Evolutionary conservation across 352 stramenopile species (phyloP).

Genomic region (Pythium periplocum): DNA sequence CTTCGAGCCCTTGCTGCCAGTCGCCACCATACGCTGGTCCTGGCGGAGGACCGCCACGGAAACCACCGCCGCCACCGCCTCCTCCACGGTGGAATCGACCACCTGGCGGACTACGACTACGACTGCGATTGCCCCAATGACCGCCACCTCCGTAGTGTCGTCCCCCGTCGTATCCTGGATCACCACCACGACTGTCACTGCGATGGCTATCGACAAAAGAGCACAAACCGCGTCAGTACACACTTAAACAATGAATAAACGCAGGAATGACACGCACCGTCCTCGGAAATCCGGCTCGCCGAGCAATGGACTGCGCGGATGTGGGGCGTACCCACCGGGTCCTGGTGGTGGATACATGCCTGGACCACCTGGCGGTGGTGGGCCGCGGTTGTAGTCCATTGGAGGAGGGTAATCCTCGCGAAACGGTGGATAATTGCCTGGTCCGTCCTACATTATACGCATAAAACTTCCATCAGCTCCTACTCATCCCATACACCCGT

Average conservation of each 20-base stretch:
- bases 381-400: slow-evolving; percentile 27
- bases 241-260: too few relatives aligned
- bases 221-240: too few relatives aligned
- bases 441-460: slow-evolving; percentile 7
- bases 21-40: slow-evolving; percentile 7
- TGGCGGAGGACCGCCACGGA: slow-evolving; percentile 10
- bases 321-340: slow-evolving; percentile 19
- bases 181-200: slow-evolving; percentile 20
- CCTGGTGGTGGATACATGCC: slow-evolving; percentile 25
- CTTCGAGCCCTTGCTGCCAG: slow-evolving; percentile 3
- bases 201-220: neutral
- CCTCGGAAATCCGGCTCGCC: slow-evolving; percentile 21
- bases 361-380: slow-evolving; percentile 10
- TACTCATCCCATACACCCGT: too few relatives aligned
- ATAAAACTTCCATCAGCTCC: too few relatives aligned
- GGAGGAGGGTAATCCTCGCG: slow-evolving; percentile 36
- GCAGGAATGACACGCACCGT: slow-evolving; percentile 4
- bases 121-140: slow-evolving; percentile 20
- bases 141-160: slow-evolving; percentile 15
- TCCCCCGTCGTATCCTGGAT: slow-evolving; percentile 16
- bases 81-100: slow-evolving; percentile 8
- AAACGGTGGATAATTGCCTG: slow-evolving; percentile 28
- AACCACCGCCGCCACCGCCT: slow-evolving; percentile 8
- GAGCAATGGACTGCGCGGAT: slow-evolving; percentile 2
- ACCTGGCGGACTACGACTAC: slow-evolving; percentile 29